Evolutionary conservation across 495 filamentous ascomycete genomes (phyloP).

Genomic region (Opeltia flavorubescens): DNA sequence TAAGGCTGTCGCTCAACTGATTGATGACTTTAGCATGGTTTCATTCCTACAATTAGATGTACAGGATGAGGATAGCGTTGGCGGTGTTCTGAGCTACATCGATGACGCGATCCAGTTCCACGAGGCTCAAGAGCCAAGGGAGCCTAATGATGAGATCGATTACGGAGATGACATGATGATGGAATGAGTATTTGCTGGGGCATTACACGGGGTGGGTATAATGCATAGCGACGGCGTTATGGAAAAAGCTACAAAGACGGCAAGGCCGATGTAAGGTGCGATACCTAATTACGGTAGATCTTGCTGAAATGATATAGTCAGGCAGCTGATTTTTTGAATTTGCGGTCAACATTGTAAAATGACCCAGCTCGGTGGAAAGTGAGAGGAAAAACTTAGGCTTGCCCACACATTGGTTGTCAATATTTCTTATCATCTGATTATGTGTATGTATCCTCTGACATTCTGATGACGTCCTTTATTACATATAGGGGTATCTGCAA

Average conservation of each 20-base stretch:
- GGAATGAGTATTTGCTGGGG: not conserved
- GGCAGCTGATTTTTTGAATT: not conserved
- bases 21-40: slow-evolving; percentile 97
- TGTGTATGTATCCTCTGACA: too few species aligned
- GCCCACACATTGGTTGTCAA: too few species aligned
- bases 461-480: not conserved
- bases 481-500: not conserved
- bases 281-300: not conserved
- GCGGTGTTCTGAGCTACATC: slow-evolving; percentile 84
- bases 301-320: not conserved
- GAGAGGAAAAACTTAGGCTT: too few species aligned
- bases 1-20: slow-evolving; percentile 69
- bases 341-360: not conserved
- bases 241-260: too few species aligned
- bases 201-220: not conserved
- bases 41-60: slow-evolving; percentile 81
- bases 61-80: slow-evolving; percentile 87
- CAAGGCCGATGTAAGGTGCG: too few species aligned
- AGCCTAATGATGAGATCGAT: slow-evolving; percentile 62
- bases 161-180: slow-evolving; percentile 42
- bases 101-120: slow-evolving; percentile 94
- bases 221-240: slow-evolving; percentile 4
- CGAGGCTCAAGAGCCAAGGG: slow-evolving; percentile 87
- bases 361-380: too few species aligned
- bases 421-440: too few species aligned